Evolutionary conservation across 2,329 filamentous ascomycete species (phyloP), one percentile per base, ranked within the genome.

Genomic region (Claviceps africana): DNA sequence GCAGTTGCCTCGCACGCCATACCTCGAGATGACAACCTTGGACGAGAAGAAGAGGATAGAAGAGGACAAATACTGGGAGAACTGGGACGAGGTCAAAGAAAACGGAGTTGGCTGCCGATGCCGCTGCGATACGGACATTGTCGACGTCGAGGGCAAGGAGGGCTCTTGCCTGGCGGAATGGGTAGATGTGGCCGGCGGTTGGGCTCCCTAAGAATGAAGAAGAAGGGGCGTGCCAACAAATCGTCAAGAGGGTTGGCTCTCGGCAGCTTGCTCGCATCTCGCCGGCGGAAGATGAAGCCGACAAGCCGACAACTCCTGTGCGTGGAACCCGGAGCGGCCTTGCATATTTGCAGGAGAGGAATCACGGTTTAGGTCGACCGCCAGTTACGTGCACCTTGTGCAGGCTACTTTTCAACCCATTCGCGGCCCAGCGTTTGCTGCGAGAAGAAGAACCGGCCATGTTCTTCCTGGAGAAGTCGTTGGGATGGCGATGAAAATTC

Each of bases 81-180:
- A 81, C 42, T 88, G 83, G 69, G 93, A 98, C 65, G 72, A 83
- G 7, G 84, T 85, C 59, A 90, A 93, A 72, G 90, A 96, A 71
- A 97, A 97, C 61, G 93, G 93, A 39, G 90, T 98, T 9, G 93
- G 93, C 39, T 98, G 93, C 72, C 83, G 93, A 62, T 98, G 93
- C 74, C 84, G 86, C 65, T 98, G 93, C 68, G 93, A 98, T 64
- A 96, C 89, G 4, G 93, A 98, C 65, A 94, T 97, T 64, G 88
- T 91, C 50, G 93, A 98, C 64, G 90, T 98, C 28, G 93, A 98
- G 72, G 90, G 89, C 68, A 98, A 97, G 70, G 87, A 95, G 66
- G 93, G 93, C 56, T 95, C 88, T 59, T 98, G 93, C 70, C 75
- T 96, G 53, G 79, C 88, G 10, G 89, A 98, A 70, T 98, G 93